phyloP scores from a whole-genome alignment of 495 filamentous ascomycete species.

The Annulohypoxylon stygium region DNA sequence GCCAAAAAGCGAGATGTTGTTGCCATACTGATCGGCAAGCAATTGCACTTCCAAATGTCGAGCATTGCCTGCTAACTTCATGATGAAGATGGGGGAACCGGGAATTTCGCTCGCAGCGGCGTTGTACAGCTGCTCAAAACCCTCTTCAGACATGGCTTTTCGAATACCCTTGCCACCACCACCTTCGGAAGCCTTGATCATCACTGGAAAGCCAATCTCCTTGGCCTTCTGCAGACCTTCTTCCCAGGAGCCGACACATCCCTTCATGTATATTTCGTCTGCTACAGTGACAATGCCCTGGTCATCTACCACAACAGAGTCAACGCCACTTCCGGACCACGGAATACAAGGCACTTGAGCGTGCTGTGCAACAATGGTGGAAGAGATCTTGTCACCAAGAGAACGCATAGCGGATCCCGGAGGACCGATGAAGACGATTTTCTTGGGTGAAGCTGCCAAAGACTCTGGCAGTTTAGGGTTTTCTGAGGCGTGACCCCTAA shows the following conservation, averaged over 20 bases:
- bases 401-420: conserved; percentile 99
- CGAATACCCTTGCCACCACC: conserved; percentile 99
- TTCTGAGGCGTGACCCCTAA: conserved; percentile 97
- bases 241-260: conserved; percentile 87
- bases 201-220: conserved; percentile 97
- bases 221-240: conserved; percentile 89
- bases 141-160: conserved; percentile 88
- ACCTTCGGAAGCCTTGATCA: conserved; percentile 99
- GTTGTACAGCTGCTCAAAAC: conserved; percentile 87
- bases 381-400: conserved; percentile 99
- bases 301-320: conserved; percentile 80
- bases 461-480: conserved; percentile 98
- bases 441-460: conserved; percentile 93
- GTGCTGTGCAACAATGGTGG: conserved; percentile 98
- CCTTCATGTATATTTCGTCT: conserved; percentile 87
- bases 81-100: conserved; percentile 99
- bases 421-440: conserved; percentile 98
- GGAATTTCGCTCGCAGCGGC: conserved; percentile 97
- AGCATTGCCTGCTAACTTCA: conserved; percentile 98
- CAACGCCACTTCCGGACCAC: conserved; percentile 95
- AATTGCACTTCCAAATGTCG: conserved; percentile 98
- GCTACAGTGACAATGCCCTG: conserved; percentile 92
- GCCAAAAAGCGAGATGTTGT: conserved; percentile 98
- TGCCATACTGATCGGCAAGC: conserved; percentile 98
- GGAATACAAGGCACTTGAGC: conserved; percentile 97